Percentiles rank a stretch among this genome's conserved stretches.
Evolutionary conservation across 225 moss, liverwort and hornwort genomes (phyloP).

Genomic region (Physcomitrellopsis africana): DNA sequence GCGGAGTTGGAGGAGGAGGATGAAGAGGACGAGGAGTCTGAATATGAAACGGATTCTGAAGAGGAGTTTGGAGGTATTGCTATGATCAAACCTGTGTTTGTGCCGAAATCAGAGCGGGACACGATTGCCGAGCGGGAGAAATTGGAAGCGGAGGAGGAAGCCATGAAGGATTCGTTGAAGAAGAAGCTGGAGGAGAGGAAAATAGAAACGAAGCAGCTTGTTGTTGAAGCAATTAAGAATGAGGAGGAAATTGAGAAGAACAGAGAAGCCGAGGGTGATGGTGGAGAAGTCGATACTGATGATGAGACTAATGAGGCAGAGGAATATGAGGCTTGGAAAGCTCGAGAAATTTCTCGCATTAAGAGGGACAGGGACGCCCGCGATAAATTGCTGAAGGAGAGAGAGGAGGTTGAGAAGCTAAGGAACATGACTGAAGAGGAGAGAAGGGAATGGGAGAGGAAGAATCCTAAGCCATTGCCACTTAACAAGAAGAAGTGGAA

Average conservation of each 20-base stretch:
- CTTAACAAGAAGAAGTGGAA: constrained; percentile 98
- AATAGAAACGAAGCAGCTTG: constrained; percentile 85
- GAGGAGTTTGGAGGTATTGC: constrained; percentile 94
- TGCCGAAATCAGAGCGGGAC: constrained; percentile 94
- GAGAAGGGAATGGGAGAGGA: constrained; percentile 94
- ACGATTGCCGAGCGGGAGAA: constrained; percentile 96
- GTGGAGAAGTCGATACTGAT: constrained; percentile 93
- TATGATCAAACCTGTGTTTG: constrained; percentile 97
- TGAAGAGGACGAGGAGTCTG: constrained; percentile 87
- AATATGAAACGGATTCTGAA: constrained; percentile 97
- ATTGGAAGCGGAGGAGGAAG: constrained; percentile 87
- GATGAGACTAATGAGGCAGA: constrained; percentile 97
- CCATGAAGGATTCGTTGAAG: constrained; percentile 82
- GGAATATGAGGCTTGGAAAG: constrained; percentile 98
- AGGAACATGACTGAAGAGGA: constrained; percentile 98
- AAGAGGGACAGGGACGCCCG: constrained; percentile 97
- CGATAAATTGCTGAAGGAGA: constrained; percentile 88
- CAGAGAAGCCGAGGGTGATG: constrained; percentile 85
- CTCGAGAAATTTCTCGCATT: constrained; percentile 90
- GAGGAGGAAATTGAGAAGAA: constrained; percentile 98
- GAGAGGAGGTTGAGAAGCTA: constrained; percentile 81
- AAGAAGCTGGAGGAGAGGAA: constrained; percentile 95
- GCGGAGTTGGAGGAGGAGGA: constrained; percentile 96
- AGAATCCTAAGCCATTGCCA: constrained; percentile 87
- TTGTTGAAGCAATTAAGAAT: constrained; percentile 91